phyloP scores from a whole-genome alignment of 495 filamentous ascomycete species.

The Podospora anserina region DNA sequence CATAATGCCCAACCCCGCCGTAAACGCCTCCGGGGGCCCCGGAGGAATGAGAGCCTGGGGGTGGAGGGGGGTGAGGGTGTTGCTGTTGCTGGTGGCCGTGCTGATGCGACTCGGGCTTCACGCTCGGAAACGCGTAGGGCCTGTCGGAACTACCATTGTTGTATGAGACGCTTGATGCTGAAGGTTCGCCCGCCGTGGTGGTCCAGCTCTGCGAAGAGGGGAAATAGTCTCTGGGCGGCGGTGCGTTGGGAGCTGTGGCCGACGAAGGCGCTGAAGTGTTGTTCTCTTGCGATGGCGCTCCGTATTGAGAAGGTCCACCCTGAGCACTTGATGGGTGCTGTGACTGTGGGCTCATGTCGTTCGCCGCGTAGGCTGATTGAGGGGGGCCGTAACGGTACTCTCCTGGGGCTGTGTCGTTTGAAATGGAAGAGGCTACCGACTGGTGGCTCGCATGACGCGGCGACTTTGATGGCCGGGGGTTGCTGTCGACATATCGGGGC shows the following conservation, averaged over 20 bases:
- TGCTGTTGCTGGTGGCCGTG: constrained; percentile 8
- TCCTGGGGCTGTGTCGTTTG: constrained; percentile 42
- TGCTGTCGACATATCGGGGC: constrained; percentile 50
- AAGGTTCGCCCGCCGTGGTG: constrained; percentile 41
- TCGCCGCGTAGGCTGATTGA: constrained; percentile 29
- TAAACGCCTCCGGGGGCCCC: constrained; percentile 16
- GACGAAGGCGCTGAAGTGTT: constrained; percentile 18
- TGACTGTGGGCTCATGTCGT: constrained; percentile 37
- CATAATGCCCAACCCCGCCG: constrained; percentile 21
- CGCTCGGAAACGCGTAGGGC: constrained; percentile 41
- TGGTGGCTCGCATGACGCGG: constrained; percentile 51
- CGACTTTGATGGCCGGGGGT: constrained; percentile 53
- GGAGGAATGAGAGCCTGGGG: constrained; percentile 15
- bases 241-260: constrained; percentile 21
- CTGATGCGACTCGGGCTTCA: constrained; percentile 15
- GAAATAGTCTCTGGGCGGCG: constrained; percentile 46
- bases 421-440: constrained; percentile 42
- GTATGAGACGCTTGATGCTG: constrained; percentile 30
- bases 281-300: constrained; percentile 8
- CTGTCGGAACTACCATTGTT: constrained; percentile 34
- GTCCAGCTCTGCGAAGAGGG: constrained; percentile 46
- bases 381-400: constrained; percentile 51
- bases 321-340: constrained; percentile 26
- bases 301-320: constrained; percentile 22
- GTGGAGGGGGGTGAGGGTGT: constrained; percentile 5